These are phyloP conservation scores for Paramarasmius palmivorus DNA, from an alignment of 1,284 basidiomycete genomes.

Conservation along the genomic window DNA sequence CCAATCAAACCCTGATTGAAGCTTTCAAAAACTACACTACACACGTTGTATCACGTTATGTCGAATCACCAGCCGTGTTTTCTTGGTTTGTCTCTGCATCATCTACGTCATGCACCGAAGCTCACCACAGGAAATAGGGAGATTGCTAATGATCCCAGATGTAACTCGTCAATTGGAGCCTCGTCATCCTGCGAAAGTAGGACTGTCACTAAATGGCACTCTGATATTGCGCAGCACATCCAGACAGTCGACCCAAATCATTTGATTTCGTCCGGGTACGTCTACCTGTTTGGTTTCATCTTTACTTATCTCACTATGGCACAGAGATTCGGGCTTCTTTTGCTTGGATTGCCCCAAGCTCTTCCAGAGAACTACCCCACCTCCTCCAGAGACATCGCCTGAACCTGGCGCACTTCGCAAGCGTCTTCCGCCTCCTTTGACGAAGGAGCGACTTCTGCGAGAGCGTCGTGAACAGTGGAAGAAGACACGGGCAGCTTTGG, in stretches of 20 bases:
- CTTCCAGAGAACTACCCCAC: conserved; percentile 36
- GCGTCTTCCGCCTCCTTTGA: conserved; percentile 36
- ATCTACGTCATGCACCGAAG: not conserved
- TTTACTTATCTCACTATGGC: not conserved
- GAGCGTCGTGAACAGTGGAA: conserved; percentile 46
- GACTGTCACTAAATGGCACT: conserved; percentile 58
- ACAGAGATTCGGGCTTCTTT: conserved; percentile 59
- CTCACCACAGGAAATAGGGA: conserved; percentile 38
- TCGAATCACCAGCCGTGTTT: conserved; percentile 49
- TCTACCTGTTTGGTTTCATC: conserved; percentile 21
- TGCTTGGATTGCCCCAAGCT: conserved; percentile 59
- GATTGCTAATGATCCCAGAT: conserved; percentile 66
- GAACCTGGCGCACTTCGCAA: conserved; percentile 38
- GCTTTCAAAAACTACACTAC: conserved; percentile 59
- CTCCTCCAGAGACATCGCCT: conserved; percentile 39
- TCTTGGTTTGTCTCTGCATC: conserved; percentile 39
- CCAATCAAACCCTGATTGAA: conserved; percentile 44
- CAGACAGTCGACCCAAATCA: conserved; percentile 59
- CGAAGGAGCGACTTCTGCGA: conserved; percentile 42
- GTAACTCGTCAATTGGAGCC: conserved; percentile 51
- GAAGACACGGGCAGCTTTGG: conserved; percentile 31
- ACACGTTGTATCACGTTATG: conserved; percentile 54
- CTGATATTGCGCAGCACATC: conserved; percentile 45
- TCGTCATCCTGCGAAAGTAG: conserved; percentile 44
- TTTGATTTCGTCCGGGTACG: conserved; percentile 61